Conservation (phyloP, 1,139 yeast species). For the Geotrichum europaeum region DNA sequence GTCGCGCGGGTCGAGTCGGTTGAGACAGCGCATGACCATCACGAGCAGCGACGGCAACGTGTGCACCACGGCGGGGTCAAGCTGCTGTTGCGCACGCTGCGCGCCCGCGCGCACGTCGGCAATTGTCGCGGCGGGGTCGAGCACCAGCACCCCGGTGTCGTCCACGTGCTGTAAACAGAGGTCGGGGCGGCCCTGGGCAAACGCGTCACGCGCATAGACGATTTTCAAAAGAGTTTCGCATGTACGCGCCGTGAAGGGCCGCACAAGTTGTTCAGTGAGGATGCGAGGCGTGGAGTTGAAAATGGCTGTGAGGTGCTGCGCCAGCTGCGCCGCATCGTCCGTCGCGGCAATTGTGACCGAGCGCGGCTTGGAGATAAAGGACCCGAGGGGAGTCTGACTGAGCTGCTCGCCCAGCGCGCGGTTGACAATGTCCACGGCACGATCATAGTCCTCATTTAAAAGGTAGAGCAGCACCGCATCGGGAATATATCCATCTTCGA, state of each 20-base stretch:
- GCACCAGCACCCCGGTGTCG: constrained; percentile 61
- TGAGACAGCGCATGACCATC: constrained; percentile 74
- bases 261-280: constrained; percentile 28
- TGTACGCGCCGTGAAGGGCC: constrained; percentile 43
- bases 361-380: constrained; percentile 16
- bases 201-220: constrained; percentile 60
- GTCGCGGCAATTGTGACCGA: constrained; percentile 32
- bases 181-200: constrained; percentile 54
- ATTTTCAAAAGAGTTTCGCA: constrained; percentile 62
- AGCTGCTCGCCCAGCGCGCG: constrained; percentile 73
- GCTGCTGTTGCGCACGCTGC: constrained; percentile 51
- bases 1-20: constrained; percentile 50
- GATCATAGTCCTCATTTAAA: constrained; percentile 80
- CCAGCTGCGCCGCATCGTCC: constrained; percentile 39
- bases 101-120: constrained; percentile 50
- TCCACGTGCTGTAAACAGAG: constrained; percentile 51
- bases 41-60: constrained; percentile 75
- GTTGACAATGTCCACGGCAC: constrained; percentile 71
- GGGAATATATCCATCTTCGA: constrained; percentile 83
- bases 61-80: constrained; percentile 68
- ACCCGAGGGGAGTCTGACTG: constrained; percentile 65
- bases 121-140: constrained; percentile 40
- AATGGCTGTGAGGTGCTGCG: constrained; percentile 36
- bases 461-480: constrained; percentile 86
- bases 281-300: constrained; percentile 34